Conservation (phyloP, 495 filamentous ascomycete species). For the Pseudomonodictys pantanalensis region DNA sequence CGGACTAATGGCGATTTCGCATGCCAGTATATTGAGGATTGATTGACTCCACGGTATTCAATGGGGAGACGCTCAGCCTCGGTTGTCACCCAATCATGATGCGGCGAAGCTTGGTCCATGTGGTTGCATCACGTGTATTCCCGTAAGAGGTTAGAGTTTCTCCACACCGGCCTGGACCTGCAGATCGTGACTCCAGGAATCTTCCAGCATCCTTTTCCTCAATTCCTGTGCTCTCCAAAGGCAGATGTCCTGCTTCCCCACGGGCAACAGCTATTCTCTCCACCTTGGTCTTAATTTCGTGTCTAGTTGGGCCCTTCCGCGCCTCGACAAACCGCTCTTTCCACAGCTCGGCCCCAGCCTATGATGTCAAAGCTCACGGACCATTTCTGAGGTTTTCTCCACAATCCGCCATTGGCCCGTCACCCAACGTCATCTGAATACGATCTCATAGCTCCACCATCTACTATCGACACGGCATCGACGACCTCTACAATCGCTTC, state of each 20-base stretch:
- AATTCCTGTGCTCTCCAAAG: background rate
- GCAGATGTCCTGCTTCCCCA: background rate
- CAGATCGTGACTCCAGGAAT: slow-evolving; percentile 19
- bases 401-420: background rate
- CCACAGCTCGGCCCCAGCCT: too few species aligned
- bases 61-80: background rate
- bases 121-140: slow-evolving; percentile 16
- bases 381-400: background rate
- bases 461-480: too few species aligned
- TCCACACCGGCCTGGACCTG: background rate
- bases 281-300: background rate
- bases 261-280: background rate
- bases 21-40: slow-evolving; percentile 8
- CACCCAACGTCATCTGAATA: background rate
- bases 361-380: slow-evolving; percentile 30
- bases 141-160: slow-evolving; percentile 9
- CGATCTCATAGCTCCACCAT: background rate
- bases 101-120: background rate
- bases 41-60: slow-evolving; percentile 1
- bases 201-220: background rate
- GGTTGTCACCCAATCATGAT: background rate
- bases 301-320: too few species aligned
- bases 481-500: too few species aligned
- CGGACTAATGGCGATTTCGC: slow-evolving; percentile 22
- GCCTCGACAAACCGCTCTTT: too few species aligned